phyloP scores from a whole-genome alignment of 495 filamentous ascomycete genomes.

The Penicillium egyptiacum region DNA sequence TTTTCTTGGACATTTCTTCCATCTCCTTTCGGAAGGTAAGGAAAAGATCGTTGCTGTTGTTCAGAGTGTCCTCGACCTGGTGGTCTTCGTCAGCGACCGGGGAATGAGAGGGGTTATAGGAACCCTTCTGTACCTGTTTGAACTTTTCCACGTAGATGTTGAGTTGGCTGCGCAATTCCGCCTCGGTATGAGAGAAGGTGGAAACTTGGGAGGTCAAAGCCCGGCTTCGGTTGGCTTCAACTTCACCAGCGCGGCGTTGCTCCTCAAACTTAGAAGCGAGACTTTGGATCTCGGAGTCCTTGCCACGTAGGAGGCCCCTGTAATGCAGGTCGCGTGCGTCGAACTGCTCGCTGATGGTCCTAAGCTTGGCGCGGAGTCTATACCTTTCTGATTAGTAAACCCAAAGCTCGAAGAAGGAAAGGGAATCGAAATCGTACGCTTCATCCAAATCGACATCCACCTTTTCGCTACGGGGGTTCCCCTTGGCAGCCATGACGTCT shows the following conservation, averaged over 20 bases:
- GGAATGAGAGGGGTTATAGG: conserved; percentile 9
- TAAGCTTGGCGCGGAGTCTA: conserved; percentile 87
- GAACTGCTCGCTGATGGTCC: conserved; percentile 91
- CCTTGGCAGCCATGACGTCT: conserved; percentile 74
- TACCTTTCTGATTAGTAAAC: conserved; percentile 17
- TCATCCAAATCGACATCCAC: conserved; percentile 83
- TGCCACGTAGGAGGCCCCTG: conserved; percentile 81
- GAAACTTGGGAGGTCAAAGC: conserved; percentile 87
- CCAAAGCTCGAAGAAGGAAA: conserved; percentile 1
- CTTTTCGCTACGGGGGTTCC: conserved; percentile 69
- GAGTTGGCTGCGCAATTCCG: conserved; percentile 87
- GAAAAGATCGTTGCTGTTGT: conserved; percentile 98
- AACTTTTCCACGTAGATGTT: conserved; percentile 99
- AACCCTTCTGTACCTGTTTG: conserved; percentile 79
- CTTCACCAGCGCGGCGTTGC: conserved; percentile 81
- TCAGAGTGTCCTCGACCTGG: conserved; percentile 97
- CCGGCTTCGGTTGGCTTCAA: conserved; percentile 72
- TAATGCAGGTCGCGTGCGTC: conserved; percentile 92
- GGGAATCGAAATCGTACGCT: conserved; percentile 55
- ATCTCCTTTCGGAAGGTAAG: conserved; percentile 98
- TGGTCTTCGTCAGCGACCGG: conserved; percentile 26
- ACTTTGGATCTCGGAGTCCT: conserved; percentile 94
- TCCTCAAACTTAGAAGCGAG: conserved; percentile 83
- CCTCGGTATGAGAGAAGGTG: conserved; percentile 94
- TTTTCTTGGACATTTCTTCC: conserved; percentile 99